phyloP scores from a whole-genome alignment of 768 basidiomycete species.

The Lentinula detonsa region DNA sequence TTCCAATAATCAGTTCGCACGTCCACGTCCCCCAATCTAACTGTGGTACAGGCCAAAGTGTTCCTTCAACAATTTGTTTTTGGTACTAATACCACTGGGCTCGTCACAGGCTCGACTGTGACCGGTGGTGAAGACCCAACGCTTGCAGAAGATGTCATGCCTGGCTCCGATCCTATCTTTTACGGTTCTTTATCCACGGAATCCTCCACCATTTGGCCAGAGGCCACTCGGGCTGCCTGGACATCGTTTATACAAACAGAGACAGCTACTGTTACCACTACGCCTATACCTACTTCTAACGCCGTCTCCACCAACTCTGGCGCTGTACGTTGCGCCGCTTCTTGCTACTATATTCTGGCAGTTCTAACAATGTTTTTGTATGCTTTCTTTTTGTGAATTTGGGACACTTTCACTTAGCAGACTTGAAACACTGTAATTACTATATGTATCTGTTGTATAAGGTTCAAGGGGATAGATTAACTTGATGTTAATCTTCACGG shows the following conservation, averaged over 20 bases:
- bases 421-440: neutral
- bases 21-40: neutral
- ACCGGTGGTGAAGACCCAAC: constrained; percentile 39
- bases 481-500: neutral
- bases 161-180: constrained; percentile 35
- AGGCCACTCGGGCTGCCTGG: constrained; percentile 54
- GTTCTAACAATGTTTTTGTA: neutral
- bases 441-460: neutral
- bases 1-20: neutral
- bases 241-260: constrained; percentile 36
- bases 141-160: constrained; percentile 27
- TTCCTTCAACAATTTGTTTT: constrained; percentile 65
- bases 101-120: constrained; percentile 35
- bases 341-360: neutral
- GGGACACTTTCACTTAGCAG: neutral
- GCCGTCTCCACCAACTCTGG: neutral
- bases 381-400: neutral
- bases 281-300: neutral
- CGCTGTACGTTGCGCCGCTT: neutral
- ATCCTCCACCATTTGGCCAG: constrained; percentile 50
- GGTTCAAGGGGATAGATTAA: neutral
- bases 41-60: constrained; percentile 42
- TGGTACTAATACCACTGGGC: constrained; percentile 54
- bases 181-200: constrained; percentile 35
- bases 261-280: neutral